These are phyloP conservation scores for Fomitopsis schrenkii DNA, from an alignment of 1,284 basidiomycete genomes.

Conservation along the genomic window DNA sequence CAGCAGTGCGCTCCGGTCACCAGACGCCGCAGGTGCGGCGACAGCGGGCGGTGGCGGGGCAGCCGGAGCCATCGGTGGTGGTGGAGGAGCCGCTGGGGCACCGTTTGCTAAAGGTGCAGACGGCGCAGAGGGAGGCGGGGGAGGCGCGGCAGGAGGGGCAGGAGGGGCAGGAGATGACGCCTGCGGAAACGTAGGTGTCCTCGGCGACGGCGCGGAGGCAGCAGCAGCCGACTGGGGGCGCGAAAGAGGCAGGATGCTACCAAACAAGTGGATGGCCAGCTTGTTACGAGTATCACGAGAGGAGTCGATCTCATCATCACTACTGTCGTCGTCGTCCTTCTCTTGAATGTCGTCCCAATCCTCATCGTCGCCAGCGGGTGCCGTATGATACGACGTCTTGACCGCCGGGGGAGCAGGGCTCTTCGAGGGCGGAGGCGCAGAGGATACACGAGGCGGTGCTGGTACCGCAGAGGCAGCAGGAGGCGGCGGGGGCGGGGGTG, in stretches of 20 bases:
- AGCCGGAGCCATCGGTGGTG: constrained; percentile 30
- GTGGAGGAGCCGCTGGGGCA: constrained; percentile 28
- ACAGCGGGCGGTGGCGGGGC: constrained; percentile 34
- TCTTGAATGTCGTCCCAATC: constrained; percentile 88
- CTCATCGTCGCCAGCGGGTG: constrained; percentile 57
- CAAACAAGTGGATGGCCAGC: constrained; percentile 79
- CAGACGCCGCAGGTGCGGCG: constrained; percentile 35
- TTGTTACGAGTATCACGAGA: constrained; percentile 64
- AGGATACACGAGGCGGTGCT: constrained; percentile 12
- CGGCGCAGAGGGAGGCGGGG: constrained; percentile 34
- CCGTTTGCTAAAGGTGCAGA: constrained; percentile 27
- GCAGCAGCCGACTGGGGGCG: constrained; percentile 42
- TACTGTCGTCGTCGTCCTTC: constrained; percentile 67
- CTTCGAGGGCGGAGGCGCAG: constrained; percentile 21
- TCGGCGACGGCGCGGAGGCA: constrained; percentile 25
- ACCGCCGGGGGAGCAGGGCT: constrained; percentile 40
- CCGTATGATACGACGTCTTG: constrained; percentile 58
- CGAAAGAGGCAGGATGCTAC: constrained; percentile 53
- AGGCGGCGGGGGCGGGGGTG: constrained; percentile 17
- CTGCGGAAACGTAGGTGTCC: constrained; percentile 23
- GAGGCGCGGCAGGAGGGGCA: constrained; percentile 32
- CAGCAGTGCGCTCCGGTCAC: constrained; percentile 70
- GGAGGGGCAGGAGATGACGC: constrained; percentile 31
- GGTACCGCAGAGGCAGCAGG: constrained; percentile 1
- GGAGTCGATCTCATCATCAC: constrained; percentile 73